Evolutionary conservation across 306 rosid species (phyloP).

Genomic region (Pachyrhizus erosus): DNA sequence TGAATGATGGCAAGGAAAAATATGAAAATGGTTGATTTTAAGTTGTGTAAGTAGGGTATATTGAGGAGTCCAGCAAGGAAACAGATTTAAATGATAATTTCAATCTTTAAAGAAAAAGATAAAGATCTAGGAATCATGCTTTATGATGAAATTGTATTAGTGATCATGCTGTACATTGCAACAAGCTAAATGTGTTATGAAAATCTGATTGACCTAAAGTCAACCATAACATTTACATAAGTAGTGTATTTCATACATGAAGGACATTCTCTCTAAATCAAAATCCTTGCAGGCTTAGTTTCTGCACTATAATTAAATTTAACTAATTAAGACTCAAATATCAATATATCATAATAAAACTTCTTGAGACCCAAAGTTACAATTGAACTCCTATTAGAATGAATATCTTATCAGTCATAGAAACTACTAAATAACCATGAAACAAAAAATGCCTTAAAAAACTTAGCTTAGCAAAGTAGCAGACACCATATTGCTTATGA

Average conservation of each 20-base stretch:
- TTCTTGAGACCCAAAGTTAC: conserved; percentile 19
- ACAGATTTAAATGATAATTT: neutral
- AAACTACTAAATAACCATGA: conserved; percentile 31
- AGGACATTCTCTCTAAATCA: neutral
- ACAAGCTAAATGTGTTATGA: neutral
- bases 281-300: neutral
- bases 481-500: neutral
- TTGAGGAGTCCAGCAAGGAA: conserved; percentile 9
- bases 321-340: neutral
- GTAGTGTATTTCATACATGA: neutral
- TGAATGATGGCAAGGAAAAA: neutral
- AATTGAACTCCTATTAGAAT: conserved; percentile 1
- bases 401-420: neutral
- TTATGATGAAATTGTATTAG: neutral
- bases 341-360: neutral
- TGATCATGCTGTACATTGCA: neutral
- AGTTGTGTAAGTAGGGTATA: neutral
- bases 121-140: conserved; percentile 1
- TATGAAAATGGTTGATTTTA: neutral
- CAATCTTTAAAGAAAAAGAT: neutral
- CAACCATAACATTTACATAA: neutral
- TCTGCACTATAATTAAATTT: neutral
- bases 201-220: conserved; percentile 9
- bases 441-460: conserved; percentile 16
- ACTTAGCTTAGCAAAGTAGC: conserved; percentile 13